Conservation (phyloP, 805 yeast species). For the Peterozyma xylosa region DNA sequence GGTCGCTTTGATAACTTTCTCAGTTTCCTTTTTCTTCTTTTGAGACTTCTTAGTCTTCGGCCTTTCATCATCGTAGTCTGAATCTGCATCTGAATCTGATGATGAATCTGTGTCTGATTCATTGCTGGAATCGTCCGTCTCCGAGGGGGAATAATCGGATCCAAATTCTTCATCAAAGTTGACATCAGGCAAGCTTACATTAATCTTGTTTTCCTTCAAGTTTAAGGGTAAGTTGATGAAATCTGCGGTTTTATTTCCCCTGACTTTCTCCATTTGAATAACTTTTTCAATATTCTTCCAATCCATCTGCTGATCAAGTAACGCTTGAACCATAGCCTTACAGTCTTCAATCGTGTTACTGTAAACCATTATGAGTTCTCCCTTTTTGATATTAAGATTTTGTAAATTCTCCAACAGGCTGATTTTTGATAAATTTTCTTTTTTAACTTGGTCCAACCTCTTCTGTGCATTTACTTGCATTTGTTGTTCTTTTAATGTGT, state of each 20-base stretch:
- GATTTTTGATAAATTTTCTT: constrained; percentile 66
- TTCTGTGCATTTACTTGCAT: constrained; percentile 72
- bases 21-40: constrained; percentile 9
- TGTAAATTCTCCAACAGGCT: constrained; percentile 59
- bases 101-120: constrained; percentile 17
- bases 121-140: constrained; percentile 14
- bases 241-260: constrained; percentile 58
- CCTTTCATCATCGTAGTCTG: constrained; percentile 24
- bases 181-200: constrained; percentile 41
- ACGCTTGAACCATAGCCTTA: constrained; percentile 52
- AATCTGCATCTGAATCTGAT: constrained; percentile 21
- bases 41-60: constrained; percentile 1
- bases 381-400: constrained; percentile 55
- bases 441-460: constrained; percentile 65
- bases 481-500: constrained; percentile 64
- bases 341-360: constrained; percentile 71
- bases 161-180: constrained; percentile 28
- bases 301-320: constrained; percentile 82
- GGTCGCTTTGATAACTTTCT: constrained; percentile 37
- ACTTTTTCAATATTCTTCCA: constrained; percentile 84
- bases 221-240: constrained; percentile 62
- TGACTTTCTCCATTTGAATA: constrained; percentile 59
- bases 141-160: too few relatives aligned
- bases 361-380: constrained; percentile 62
- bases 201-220: constrained; percentile 59